Conservation (phyloP, 2,329 filamentous ascomycete genomes). For the Beauveria caledonica region DNA sequence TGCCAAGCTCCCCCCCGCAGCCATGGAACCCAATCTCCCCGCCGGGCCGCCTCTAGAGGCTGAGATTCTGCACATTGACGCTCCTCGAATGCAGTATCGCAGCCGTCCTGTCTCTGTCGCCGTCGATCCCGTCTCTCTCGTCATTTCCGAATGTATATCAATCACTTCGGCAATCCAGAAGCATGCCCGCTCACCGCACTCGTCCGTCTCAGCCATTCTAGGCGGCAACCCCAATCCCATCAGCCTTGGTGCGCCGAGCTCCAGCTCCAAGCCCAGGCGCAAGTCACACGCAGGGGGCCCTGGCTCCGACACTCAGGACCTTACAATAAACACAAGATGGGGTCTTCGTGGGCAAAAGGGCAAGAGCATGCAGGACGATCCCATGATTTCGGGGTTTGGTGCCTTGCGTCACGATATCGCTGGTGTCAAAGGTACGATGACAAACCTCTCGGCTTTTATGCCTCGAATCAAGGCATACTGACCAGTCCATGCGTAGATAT, state of each 20-base stretch:
- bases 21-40: slow-evolving; percentile 18
- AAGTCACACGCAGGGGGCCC: slow-evolving; percentile 30
- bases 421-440: slow-evolving; percentile 61
- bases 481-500: slow-evolving; percentile 54
- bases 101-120: slow-evolving; percentile 65
- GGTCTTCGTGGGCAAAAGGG: slow-evolving; percentile 89
- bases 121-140: slow-evolving; percentile 82
- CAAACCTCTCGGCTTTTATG: too few species aligned
- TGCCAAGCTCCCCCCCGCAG: slow-evolving; percentile 18
- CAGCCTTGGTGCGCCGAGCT: slow-evolving; percentile 41
- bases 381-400: slow-evolving; percentile 89
- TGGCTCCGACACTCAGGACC: slow-evolving; percentile 41
- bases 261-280: slow-evolving; percentile 31
- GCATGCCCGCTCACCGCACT: slow-evolving; percentile 90
- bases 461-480: neutral
- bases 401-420: slow-evolving; percentile 82
- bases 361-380: slow-evolving; percentile 95
- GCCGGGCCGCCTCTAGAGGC: slow-evolving; percentile 2
- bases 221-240: slow-evolving; percentile 61
- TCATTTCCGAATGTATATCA: slow-evolving; percentile 97
- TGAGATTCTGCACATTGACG: slow-evolving; percentile 18
- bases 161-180: slow-evolving; percentile 98
- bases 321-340: slow-evolving; percentile 73
- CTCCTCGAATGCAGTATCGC: slow-evolving; percentile 48
- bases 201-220: slow-evolving; percentile 89